A percentile compares a stretch with the other conserved stretches of the same genome.
phyloP scores from a whole-genome alignment of 805 yeast species.

The Dipodascus geniculatus region DNA sequence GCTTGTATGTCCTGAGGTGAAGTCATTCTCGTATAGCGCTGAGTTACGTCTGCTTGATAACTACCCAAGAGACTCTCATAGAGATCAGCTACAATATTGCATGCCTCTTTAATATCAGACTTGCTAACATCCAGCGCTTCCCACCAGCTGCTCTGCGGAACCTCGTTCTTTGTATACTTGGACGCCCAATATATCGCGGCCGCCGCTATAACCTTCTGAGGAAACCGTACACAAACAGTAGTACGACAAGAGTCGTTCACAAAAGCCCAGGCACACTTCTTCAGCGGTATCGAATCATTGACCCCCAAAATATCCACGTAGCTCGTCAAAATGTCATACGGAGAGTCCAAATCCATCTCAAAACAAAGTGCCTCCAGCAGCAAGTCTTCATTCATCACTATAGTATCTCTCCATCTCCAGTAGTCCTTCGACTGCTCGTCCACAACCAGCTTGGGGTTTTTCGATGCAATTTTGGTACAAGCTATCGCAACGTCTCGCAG shows the following conservation, averaged over 20 bases:
- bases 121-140: constrained; percentile 11
- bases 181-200: constrained; percentile 28
- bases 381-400: constrained; percentile 35
- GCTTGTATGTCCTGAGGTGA: neutral
- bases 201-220: constrained; percentile 26
- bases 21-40: neutral
- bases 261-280: constrained; percentile 26
- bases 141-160: constrained; percentile 8
- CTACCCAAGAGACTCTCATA: constrained; percentile 7
- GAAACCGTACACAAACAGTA: constrained; percentile 22
- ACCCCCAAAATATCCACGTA: constrained; percentile 14
- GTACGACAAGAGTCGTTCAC: constrained; percentile 30
- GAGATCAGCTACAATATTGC: constrained; percentile 16
- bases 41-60: neutral
- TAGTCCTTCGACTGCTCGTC: constrained; percentile 37
- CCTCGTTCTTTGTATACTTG: neutral
- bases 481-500: constrained; percentile 38
- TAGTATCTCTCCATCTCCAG: constrained; percentile 39
- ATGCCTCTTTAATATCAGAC: constrained; percentile 12
- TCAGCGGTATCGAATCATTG: constrained; percentile 14
- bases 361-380: constrained; percentile 36
- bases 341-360: constrained; percentile 34
- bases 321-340: constrained; percentile 21
- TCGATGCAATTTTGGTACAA: constrained; percentile 37
- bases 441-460: constrained; percentile 28